Base-by-base conservation (phyloP, 305 asterid species). In the Striga hermonthica region DNA sequence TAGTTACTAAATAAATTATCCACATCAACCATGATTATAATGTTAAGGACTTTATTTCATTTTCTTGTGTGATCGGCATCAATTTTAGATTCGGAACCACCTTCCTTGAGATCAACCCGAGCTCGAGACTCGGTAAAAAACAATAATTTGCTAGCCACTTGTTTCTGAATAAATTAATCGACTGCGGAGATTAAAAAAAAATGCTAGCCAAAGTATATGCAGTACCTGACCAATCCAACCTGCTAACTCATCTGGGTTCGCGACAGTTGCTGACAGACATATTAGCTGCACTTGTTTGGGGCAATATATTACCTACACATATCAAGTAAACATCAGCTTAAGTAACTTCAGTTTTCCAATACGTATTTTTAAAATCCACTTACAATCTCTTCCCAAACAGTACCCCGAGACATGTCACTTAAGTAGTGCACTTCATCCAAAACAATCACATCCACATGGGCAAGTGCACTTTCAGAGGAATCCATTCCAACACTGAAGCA, bases 361-460 rank as follows among this genome's bases (percentile, higher is more conserved):
- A 72, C 68, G 55, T 63, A 60, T 58, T 67, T 64, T 47, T 55
- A 65, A 59, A 65, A 81, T 71, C 70, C 65, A 91, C 99, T 65
- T 80, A 94, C 99, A 75, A 90, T 94, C 82, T 94, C 99, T 78
- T 94, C 99, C 99, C 99, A 94, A 64, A 94, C 99, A 43, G 99
- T 94, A 77, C 97, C 99, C 76, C 99, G 87, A 67, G 95, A 91
- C 71, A 90, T 84, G 85, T 94, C 99, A 65, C 97, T 90, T 77
- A 94, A 78, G 80, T 94, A 94, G 81, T 94, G 99, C 73, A 94
- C 99, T 90, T 94, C 99, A 79, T 94, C 99, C 84, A 93, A 80
- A 77, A 93, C 95, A 86, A 93, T 93, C 78, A 81, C 99, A 66
- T 90, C 99, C 74, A 88, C 97, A 65, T 88, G 89, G 68, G 89